Conservation (phyloP, 2,329 filamentous ascomycete species). For the Coniochaeta pulveracea region DNA sequence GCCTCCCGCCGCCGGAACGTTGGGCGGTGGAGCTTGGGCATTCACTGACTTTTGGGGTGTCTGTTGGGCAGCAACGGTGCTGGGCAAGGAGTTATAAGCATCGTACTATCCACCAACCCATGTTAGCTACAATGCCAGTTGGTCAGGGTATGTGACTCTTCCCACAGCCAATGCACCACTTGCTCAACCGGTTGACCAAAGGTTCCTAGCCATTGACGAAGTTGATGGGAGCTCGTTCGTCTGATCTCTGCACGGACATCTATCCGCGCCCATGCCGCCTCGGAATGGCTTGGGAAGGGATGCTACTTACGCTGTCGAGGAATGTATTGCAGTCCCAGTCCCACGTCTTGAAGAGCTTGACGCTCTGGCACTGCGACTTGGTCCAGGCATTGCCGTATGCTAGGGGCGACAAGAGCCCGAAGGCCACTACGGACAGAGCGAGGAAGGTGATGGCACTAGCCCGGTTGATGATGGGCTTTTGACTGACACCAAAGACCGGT, state of each 20-base stretch:
- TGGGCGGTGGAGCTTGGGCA: constrained; percentile 7
- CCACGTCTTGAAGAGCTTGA: constrained; percentile 84
- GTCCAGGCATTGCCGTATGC: constrained; percentile 95
- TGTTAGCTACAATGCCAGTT: no score
- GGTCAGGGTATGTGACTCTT: no score
- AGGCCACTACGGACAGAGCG: constrained; percentile 60
- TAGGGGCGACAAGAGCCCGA: constrained; percentile 77
- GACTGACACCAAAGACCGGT: constrained; percentile 52
- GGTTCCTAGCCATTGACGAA: no score
- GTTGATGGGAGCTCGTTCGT: background rate
- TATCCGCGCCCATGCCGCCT: constrained; percentile 7
- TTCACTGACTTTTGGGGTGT: constrained; percentile 12
- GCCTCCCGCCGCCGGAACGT: constrained; percentile 5
- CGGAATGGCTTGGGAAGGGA: constrained; percentile 23
- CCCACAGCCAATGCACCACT: no score
- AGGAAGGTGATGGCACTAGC: constrained; percentile 65
- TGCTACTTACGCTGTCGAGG: constrained; percentile 63
- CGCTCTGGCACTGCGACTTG: constrained; percentile 69
- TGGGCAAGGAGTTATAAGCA: constrained; percentile 26
- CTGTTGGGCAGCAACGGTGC: constrained; percentile 11
- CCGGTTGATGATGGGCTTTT: constrained; percentile 64
- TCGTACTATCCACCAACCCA: constrained; percentile 29
- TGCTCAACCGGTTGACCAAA: no score
- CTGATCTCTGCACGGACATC: constrained; percentile 1
- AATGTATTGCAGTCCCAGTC: constrained; percentile 99